phyloP scores from a whole-genome alignment of 1,284 basidiomycete genomes.

The Cryptococcus sp. region DNA sequence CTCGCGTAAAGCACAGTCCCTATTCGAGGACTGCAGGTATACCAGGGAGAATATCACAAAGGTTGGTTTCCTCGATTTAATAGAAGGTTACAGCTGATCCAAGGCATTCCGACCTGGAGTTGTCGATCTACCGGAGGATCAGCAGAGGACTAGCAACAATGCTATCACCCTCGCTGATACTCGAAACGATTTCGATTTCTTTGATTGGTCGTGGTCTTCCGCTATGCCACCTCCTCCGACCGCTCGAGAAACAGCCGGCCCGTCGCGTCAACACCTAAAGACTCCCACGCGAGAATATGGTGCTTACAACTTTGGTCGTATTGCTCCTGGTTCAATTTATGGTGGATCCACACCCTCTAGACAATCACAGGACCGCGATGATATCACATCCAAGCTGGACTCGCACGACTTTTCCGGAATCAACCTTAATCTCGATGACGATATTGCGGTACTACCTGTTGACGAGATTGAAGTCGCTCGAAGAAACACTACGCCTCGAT shows the following conservation, averaged over 20 bases:
- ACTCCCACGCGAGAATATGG: conserved; percentile 33
- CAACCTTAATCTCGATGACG: conserved; percentile 46
- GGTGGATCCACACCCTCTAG: conserved; percentile 36
- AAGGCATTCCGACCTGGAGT: conserved; percentile 88
- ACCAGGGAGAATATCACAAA: conserved; percentile 92
- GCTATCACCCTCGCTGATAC: conserved; percentile 48
- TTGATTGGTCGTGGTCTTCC: conserved; percentile 38
- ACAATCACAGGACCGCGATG: conserved; percentile 33
- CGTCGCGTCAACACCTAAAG: conserved; percentile 21
- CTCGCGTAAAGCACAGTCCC: conserved; percentile 93
- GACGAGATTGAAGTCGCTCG: background rate
- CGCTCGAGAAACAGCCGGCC: conserved; percentile 9
- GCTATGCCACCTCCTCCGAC: conserved; percentile 8
- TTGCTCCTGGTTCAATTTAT: conserved; percentile 47
- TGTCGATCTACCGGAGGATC: conserved; percentile 92
- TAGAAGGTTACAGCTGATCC: background rate
- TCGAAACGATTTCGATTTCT: conserved; percentile 35
- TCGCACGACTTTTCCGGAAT: conserved; percentile 66
- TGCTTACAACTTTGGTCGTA: conserved; percentile 43
- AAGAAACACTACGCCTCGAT: conserved; percentile 1
- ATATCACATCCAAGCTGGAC: conserved; percentile 60
- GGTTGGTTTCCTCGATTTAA: conserved; percentile 51
- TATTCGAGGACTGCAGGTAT: conserved; percentile 96
- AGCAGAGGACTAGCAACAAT: conserved; percentile 78
- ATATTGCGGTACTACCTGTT: background rate